Percentiles rank a stretch among this genome's conserved stretches.
These are phyloP conservation scores for Aquilaria sinensis DNA, from an alignment of 345 rosid species.

Conservation along the genomic window DNA sequence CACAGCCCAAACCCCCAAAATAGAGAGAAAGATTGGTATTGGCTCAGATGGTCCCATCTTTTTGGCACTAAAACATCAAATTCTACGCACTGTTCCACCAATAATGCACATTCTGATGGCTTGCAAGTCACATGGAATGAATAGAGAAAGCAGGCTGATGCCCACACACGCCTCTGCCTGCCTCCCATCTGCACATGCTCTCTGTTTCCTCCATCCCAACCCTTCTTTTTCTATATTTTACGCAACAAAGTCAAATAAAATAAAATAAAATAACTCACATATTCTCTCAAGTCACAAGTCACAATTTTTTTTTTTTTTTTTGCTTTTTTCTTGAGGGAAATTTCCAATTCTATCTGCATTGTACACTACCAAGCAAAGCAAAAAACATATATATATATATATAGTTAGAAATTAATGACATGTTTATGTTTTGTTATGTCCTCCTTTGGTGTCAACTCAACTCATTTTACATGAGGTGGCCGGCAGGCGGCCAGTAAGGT, in stretches of 20 bases:
- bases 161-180: conserved; percentile 31
- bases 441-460: neutral
- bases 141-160: conserved; percentile 23
- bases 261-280: conserved; percentile 1
- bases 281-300: conserved; percentile 1
- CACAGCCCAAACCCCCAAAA: conserved; percentile 8
- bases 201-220: conserved; percentile 22
- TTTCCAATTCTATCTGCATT: conserved; percentile 5
- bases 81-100: neutral
- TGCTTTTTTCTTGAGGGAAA: neutral
- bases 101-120: conserved; percentile 21
- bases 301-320: neutral
- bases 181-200: conserved; percentile 38
- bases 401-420: conserved; percentile 11
- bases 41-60: conserved; percentile 3
- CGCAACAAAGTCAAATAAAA: conserved; percentile 3
- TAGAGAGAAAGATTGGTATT: neutral
- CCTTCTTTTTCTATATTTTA: conserved; percentile 1
- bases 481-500: conserved; percentile 20
- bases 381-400: neutral
- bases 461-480: neutral
- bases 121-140: conserved; percentile 25
- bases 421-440: conserved; percentile 1
- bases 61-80: neutral
- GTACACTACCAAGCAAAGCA: conserved; percentile 14